These are phyloP conservation scores for Primulina huaijiensis DNA, from an alignment of 257 asterid genomes.

Conservation along the genomic window DNA sequence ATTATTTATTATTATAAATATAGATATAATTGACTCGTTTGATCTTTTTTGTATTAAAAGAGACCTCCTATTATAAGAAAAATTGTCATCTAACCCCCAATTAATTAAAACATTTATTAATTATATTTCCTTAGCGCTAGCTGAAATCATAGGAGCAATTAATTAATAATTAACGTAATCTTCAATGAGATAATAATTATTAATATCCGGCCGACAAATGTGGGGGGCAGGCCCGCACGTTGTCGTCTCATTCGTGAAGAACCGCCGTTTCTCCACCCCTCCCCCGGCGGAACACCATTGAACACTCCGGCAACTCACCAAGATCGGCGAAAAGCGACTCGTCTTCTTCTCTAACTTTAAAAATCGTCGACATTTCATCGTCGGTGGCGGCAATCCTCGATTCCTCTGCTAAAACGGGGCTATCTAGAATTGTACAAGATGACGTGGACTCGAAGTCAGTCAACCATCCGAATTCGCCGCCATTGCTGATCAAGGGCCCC, in stretches of 20 bases:
- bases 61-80: too few species aligned
- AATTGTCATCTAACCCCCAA: constrained; percentile 24
- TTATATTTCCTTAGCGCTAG: constrained; percentile 13
- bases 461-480: constrained; percentile 61
- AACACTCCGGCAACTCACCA: constrained; percentile 90
- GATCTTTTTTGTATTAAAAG: too few species aligned
- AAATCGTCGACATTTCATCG: constrained; percentile 51
- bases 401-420: constrained; percentile 46
- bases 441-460: constrained; percentile 54
- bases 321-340: constrained; percentile 82
- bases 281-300: constrained; percentile 70
- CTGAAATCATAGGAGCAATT: background rate
- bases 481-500: constrained; percentile 19
- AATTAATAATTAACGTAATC: background rate
- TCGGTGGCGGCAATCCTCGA: constrained; percentile 24
- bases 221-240: background rate
- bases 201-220: too few species aligned
- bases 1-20: too few species aligned
- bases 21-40: too few species aligned
- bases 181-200: background rate
- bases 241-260: constrained; percentile 26
- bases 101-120: constrained; percentile 33
- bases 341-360: constrained; percentile 76
- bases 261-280: constrained; percentile 51
- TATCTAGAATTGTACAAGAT: constrained; percentile 48